Evolutionary conservation across 225 moss, liverwort and hornwort genomes (phyloP).

Genomic region (Lunularia cruciata): DNA sequence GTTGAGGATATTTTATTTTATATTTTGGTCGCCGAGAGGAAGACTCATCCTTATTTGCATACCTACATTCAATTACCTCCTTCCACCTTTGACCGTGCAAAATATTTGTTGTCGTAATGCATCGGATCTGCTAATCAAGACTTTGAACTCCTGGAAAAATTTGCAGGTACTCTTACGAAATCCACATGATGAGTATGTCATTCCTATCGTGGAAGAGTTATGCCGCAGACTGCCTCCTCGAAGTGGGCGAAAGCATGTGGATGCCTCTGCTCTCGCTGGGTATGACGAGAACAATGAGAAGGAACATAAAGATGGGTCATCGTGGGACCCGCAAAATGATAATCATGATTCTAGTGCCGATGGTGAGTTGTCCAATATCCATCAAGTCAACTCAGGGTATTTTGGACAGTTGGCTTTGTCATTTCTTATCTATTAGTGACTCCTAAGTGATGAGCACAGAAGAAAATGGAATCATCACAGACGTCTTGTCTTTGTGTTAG

Average conservation of each 20-base stretch:
- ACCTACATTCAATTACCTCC: no score
- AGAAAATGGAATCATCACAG: not conserved
- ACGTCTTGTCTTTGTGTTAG: conserved; percentile 34
- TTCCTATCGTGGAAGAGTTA: conserved; percentile 89
- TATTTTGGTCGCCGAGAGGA: no score
- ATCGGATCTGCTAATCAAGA: not conserved
- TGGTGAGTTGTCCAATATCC: conserved; percentile 43
- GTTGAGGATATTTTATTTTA: no score
- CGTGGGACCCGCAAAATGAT: conserved; percentile 69
- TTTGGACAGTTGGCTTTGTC: not conserved
- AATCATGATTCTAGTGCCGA: conserved; percentile 64
- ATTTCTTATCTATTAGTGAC: not conserved
- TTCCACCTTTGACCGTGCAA: not conserved
- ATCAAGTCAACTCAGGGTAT: no score
- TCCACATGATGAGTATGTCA: conserved; percentile 76
- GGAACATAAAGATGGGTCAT: conserved; percentile 27
- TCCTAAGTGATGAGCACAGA: not conserved
- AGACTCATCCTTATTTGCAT: no score
- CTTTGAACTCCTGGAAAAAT: not conserved
- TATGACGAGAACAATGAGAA: conserved; percentile 27
- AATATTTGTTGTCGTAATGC: not conserved
- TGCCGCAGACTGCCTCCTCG: conserved; percentile 68
- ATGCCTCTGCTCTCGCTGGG: conserved; percentile 38
- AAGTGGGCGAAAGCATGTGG: conserved; percentile 31
- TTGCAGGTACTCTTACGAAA: conserved; percentile 93